phyloP scores from a whole-genome alignment of 805 yeast genomes.

The Ogataea thermomethanolica region DNA sequence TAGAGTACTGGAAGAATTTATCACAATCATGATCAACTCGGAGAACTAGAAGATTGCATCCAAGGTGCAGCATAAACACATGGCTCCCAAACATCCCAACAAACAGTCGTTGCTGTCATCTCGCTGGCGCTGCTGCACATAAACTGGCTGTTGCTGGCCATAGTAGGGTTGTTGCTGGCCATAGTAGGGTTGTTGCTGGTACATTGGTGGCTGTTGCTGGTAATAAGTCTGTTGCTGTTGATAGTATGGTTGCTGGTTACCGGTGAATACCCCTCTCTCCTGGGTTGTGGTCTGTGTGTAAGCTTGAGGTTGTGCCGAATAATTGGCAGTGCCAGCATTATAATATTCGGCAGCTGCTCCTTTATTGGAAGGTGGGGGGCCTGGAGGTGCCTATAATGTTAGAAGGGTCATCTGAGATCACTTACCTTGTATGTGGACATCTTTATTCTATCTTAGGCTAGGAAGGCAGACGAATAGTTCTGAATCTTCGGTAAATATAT shows the following conservation, averaged over 20 bases:
- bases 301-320: conserved; percentile 7
- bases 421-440: conserved; percentile 14
- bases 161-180: conserved; percentile 31
- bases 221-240: conserved; percentile 2
- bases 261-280: conserved; percentile 12
- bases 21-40: conserved; percentile 15
- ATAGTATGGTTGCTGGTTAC: conserved; percentile 7
- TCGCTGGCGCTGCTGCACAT: conserved; percentile 37
- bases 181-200: conserved; percentile 11
- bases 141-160: conserved; percentile 20
- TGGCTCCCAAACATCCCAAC: conserved; percentile 51
- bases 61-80: conserved; percentile 54
- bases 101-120: conserved; percentile 39
- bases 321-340: conserved; percentile 8
- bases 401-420: background rate
- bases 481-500: too few relatives aligned
- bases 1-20: conserved; percentile 13
- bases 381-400: conserved; percentile 8
- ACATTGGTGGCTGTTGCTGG: conserved; percentile 3
- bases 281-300: conserved; percentile 13
- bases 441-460: background rate
- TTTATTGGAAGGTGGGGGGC: conserved; percentile 8
- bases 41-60: conserved; percentile 43
- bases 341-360: conserved; percentile 17
- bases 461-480: too few relatives aligned